A percentile compares a stretch with the other conserved stretches of the same genome.
These are phyloP conservation scores for Nannochloropsis oceanica DNA, from an alignment of 108 stramenopile species.

Conservation along the genomic window DNA sequence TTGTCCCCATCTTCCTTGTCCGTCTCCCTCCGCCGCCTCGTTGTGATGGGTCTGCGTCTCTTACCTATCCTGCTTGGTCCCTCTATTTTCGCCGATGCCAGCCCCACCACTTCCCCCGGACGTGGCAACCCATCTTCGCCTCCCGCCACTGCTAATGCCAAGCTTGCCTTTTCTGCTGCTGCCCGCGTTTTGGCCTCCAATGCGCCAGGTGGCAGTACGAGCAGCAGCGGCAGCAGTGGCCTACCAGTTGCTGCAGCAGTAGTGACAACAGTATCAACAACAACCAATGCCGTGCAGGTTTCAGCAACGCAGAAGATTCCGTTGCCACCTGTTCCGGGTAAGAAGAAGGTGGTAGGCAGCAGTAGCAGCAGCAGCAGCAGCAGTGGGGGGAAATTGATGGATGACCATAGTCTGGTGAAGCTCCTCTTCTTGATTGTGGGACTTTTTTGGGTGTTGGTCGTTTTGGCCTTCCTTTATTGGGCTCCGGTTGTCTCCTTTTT, in stretches of 20 bases:
- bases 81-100: neutral
- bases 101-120: neutral
- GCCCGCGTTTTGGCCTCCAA: neutral
- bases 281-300: neutral
- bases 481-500: neutral
- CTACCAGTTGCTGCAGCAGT: neutral
- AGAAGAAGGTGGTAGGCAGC: neutral
- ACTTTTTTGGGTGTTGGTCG: neutral
- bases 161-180: neutral
- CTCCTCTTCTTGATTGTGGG: neutral
- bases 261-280: neutral
- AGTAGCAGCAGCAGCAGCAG: too few species aligned
- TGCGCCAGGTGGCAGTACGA: neutral
- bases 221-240: neutral
- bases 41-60: neutral
- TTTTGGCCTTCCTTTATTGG: neutral
- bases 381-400: neutral
- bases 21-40: neutral
- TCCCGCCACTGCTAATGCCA: neutral
- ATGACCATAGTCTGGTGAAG: neutral
- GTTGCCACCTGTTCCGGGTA: neutral
- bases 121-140: neutral
- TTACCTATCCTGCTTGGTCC: neutral
- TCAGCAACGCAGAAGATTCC: neutral
- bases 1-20: neutral